Base-by-base conservation (phyloP, 306 rosid genomes). In the Cucurbita ficifolia region DNA sequence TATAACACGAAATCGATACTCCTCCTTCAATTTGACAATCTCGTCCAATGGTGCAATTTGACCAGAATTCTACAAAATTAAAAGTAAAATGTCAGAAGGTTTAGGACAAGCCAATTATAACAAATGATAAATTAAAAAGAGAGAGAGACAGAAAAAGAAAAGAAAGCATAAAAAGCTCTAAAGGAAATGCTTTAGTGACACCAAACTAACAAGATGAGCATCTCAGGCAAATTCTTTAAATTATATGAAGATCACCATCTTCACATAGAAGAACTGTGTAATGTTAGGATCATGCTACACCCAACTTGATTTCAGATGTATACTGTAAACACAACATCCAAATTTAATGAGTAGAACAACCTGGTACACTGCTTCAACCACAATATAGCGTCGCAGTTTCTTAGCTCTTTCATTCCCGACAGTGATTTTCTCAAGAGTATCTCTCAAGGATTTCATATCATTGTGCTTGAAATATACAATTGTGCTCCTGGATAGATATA, bases 331-430 rank as follows among this genome's bases (percentile, higher is more conserved):
- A 35, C 45, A 54, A 39, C 64, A 48, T 72, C 67, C 18, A 57
- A 71, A 29, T 52, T 67, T 14, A 70, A 43, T 22, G 56, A 6
- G 56, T 14, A 56, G 35, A 64, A 65, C 10, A 70, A 91, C 97
- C 99, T 88, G 97, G 85, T 95, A 95, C 53, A 95, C 82, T 73
- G 97, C 96, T 88, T 91, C 99, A 82, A 95, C 83, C 81, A 95
- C 97, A 84, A 95, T 95, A 80, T 95, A 95, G 43, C 99, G 99
- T 79, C 99, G 86, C 85, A 95, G 75, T 63, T 89, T 89, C 82
- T 88, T 89, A 65, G 85, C 83, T 64, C 90, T 81, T 81, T 84
- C 77, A 78, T 86, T 84, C 75, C 79, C 85, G 52, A 67, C 73
- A 83, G 90, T 86, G 85, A 91, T 61, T 70, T 91, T 85, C 83